Evolutionary conservation across 352 stramenopile species (phyloP), one percentile per base, ranked within the genome.

Genomic region (Phytophthora agathidicida): DNA sequence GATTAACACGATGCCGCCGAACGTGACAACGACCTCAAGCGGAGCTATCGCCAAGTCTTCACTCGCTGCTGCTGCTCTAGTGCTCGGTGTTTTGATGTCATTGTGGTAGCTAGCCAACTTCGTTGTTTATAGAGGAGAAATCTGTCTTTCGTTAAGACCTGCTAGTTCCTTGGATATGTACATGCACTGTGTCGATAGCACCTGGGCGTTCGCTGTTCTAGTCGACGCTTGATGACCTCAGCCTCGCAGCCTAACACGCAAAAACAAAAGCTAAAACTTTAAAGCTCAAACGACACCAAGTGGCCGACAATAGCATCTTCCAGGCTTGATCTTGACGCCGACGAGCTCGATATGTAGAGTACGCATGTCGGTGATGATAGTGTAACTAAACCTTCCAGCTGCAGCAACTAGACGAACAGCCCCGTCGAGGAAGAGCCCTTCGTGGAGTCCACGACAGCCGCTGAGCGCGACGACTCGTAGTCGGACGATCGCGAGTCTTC

Each of bases 401-500:
- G n/a, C 30, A 37, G 17, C 23, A 66, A 43, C 65, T 77, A 77
- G 41, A 74, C 65, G 28, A 77, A 77, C 7, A 77, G 61, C 14
- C 69, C 69, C 20, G 60, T 68, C 20, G 69, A 75, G 11, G 52
- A 70, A 10, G 69, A 73, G 50, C 63, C 69, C 50, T 68, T 75
- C 9, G 65, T 73, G 4, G 69, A 73, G 35, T 78, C 60, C 42
- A 73, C 65, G 27, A 73, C 46, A 13, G 37, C 52, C 32, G 53
- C 52, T 26, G 55, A 65, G 41, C 60, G 64, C 10, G 59, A 48
- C 14, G 49, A 68, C 22, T 71, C 50, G 39, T 88, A 94, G 53
- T 94, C 81, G 0, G 83, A 90, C 9, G 77, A 43, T 27, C 85
- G 83, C 30, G 83, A 89, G 48, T 93, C 79, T 60, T 91, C 79